A percentile compares a stretch with the other conserved stretches of the same genome.
These are phyloP conservation scores for Cyberlindnera amylophila DNA, from an alignment of 805 yeast species.

Conservation along the genomic window DNA sequence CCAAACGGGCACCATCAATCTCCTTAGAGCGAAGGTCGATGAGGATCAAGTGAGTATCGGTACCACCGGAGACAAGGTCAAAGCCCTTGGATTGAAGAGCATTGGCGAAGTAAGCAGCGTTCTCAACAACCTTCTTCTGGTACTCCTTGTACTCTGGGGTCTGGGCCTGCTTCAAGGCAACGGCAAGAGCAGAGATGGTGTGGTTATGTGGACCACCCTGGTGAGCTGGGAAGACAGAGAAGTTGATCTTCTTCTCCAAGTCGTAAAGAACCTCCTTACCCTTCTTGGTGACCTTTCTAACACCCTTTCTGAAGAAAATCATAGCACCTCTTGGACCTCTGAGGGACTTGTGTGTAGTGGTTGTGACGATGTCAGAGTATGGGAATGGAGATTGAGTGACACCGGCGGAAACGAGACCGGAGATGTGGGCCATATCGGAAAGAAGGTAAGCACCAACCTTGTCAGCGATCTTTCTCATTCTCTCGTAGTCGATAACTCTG, in stretches of 20 bases:
- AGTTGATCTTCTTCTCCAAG: conserved; percentile 91
- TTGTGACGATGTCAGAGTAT: conserved; percentile 92
- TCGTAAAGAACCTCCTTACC: conserved; percentile 91
- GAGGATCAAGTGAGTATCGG: conserved; percentile 95
- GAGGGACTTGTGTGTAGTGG: conserved; percentile 95
- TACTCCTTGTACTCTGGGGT: conserved; percentile 88
- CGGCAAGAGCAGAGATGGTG: conserved; percentile 95
- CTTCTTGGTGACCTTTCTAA: conserved; percentile 81
- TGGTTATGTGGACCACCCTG: conserved; percentile 99
- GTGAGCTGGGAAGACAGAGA: conserved; percentile 99
- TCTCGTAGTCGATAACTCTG: conserved; percentile 82
- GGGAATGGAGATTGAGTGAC: conserved; percentile 92
- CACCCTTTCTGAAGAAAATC: conserved; percentile 96
- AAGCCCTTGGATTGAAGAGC: conserved; percentile 72
- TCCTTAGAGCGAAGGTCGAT: conserved; percentile 85
- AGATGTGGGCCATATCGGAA: conserved; percentile 97
- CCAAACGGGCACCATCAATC: conserved; percentile 96
- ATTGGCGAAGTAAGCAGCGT: conserved; percentile 78
- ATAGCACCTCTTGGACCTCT: conserved; percentile 99
- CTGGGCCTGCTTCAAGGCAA: conserved; percentile 91
- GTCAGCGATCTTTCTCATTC: conserved; percentile 89
- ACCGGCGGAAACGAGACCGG: conserved; percentile 93
- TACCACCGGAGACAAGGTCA: conserved; percentile 87
- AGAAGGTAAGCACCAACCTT: conserved; percentile 88
- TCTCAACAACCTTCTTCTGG: conserved; percentile 82